Percentiles rank a stretch among this genome's conserved stretches.
phyloP scores from a whole-genome alignment of 768 basidiomycete genomes.

The Tricholoma sp. region DNA sequence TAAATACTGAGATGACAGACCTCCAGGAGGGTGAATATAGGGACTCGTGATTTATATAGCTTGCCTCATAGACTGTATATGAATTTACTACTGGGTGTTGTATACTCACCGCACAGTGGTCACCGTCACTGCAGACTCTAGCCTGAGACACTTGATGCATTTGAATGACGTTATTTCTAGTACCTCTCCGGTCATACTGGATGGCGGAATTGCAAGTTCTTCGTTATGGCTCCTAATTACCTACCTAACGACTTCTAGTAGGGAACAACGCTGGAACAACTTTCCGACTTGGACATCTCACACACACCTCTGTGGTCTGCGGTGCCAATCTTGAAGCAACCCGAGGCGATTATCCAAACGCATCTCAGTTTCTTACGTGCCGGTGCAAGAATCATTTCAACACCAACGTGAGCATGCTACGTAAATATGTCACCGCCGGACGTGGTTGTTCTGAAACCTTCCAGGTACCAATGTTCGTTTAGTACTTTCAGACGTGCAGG shows the following conservation, averaged over 20 bases:
- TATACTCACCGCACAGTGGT: no score
- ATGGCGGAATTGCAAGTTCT: conserved; percentile 42
- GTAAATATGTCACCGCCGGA: no score
- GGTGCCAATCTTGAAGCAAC: conserved; percentile 48
- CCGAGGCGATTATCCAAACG: conserved; percentile 47
- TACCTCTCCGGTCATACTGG: conserved; percentile 25
- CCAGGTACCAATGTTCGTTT: conserved; percentile 64
- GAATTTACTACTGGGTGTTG: no score
- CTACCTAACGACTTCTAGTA: conserved; percentile 22
- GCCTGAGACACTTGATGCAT: no score
- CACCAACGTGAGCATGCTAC: conserved; percentile 50
- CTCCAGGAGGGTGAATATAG: background rate
- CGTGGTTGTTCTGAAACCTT: background rate
- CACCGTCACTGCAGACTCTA: no score
- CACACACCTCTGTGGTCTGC: conserved; percentile 69
- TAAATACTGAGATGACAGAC: background rate
- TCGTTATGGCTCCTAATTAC: background rate
- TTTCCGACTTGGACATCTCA: conserved; percentile 41
- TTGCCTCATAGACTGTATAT: no score
- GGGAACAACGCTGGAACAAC: conserved; percentile 60
- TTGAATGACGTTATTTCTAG: conserved; percentile 7
- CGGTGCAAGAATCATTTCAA: conserved; percentile 61
- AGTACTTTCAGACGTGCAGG: conserved; percentile 50
- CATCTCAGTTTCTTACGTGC: conserved; percentile 62
- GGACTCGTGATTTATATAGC: background rate